Evolutionary conservation across 148 eudicot species (phyloP).

Genomic region (Mesembryanthemum crystallinum): DNA sequence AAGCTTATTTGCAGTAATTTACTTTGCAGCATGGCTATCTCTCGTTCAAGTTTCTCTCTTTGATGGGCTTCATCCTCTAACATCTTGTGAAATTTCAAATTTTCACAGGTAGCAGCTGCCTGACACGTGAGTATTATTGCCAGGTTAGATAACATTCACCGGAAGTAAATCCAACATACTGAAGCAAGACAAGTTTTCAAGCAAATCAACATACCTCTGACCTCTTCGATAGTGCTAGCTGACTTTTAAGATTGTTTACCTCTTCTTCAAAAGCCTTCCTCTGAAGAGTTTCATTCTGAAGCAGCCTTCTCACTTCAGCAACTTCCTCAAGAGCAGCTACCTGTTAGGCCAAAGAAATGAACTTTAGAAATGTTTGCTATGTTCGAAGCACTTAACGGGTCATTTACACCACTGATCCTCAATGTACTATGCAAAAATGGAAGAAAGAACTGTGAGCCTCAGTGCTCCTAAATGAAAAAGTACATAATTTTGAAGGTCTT

Average conservation of each 20-base stretch:
- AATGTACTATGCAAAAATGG: neutral
- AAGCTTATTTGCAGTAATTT: conserved; percentile 78
- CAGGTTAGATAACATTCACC: conserved; percentile 16
- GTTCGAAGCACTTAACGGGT: neutral
- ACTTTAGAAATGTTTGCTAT: conserved; percentile 4
- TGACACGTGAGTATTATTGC: conserved; percentile 27
- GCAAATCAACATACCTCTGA: conserved; percentile 54
- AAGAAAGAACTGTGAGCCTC: neutral
- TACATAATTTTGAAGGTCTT: neutral
- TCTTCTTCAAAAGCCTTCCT: conserved; percentile 72
- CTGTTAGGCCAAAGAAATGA: conserved; percentile 14
- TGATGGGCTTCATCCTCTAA: conserved; percentile 65
- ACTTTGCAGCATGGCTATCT: conserved; percentile 64
- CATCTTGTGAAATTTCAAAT: conserved; percentile 57
- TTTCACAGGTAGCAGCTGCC: conserved; percentile 63
- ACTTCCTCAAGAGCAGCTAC: conserved; percentile 44
- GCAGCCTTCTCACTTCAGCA: conserved; percentile 51
- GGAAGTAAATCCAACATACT: conserved; percentile 11
- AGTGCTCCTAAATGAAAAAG: neutral
- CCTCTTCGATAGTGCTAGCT: conserved; percentile 51
- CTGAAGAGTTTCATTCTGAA: conserved; percentile 56
- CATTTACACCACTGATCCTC: neutral
- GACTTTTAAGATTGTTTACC: conserved; percentile 52
- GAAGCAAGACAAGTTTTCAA: neutral
- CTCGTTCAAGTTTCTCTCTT: conserved; percentile 73